Base-by-base conservation (phyloP, 176 grass and related monocot genomes). In the Oropetium thomaeum region DNA sequence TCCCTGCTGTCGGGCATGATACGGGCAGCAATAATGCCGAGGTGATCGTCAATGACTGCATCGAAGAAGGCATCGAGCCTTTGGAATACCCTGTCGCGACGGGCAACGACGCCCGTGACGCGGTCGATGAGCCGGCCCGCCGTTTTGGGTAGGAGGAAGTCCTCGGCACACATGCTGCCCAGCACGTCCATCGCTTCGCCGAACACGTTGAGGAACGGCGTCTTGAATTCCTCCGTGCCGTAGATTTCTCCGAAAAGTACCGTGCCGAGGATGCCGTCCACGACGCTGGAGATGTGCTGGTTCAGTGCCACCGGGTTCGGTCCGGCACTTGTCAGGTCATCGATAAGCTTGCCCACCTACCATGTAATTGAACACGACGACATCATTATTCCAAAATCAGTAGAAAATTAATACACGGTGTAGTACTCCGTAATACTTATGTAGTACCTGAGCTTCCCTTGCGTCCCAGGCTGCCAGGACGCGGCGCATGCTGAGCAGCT, bases 401-500 rank as follows among this genome's bases (percentile, higher is more conserved):
- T 7, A 49, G 4, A 3, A 49, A 8, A 10, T 19, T 19, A 23
- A 15, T 17, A 47, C 10, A 4, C 4, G 17, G 44, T 19, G 4
- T 49, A 16, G 42, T n/a, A n/a, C n/a, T n/a, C n/a, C 42, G 0
- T 44, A 44, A 1, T 5, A 22, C 11, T 14, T 1, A 70, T 51
- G 43, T 23, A 49, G 9, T 8, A 7, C 71, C 71, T 74, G 53
- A 12, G 53, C 71, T 7, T 55, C 53, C 17, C 77, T 20, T 45
- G 77, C 80, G 1, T 47, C 19, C 16, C 55, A 63, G 35, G 81
- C 77, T 4, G 89, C 87, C 40, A 75, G 52, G 10, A 92, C 85
- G 17, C 82, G 54, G 42, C 87, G 83, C 47, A 69, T 42, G 55
- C 77, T 88, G 8, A 92, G 64, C 15, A 92, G 39, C 41, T 92